A percentile compares a stretch with the other conserved stretches of the same genome.
phyloP scores from a whole-genome alignment of 2,329 filamentous ascomycete species.

The Raffaelea deltoideospora region DNA sequence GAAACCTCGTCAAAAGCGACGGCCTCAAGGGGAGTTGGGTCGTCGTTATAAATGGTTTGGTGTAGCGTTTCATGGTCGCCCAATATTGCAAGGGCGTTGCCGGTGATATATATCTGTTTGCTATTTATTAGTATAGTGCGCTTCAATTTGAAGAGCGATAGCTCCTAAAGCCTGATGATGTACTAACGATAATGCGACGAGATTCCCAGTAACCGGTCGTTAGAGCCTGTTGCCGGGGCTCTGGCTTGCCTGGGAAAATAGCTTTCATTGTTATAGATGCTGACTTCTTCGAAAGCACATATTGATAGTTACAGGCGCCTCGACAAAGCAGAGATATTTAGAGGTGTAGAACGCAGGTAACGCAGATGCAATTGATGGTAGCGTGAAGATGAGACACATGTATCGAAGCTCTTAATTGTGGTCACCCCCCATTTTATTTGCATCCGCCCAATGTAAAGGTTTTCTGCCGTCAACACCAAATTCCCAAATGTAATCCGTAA shows the following conservation, averaged over 20 bases:
- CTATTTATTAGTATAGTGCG: slow-evolving; percentile 7
- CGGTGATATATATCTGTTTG: slow-evolving; percentile 69
- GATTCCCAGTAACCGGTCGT: slow-evolving; percentile 29
- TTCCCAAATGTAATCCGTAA: too few relatives aligned
- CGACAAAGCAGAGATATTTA: too few relatives aligned
- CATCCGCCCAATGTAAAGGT: too few relatives aligned
- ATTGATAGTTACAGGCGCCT: too few relatives aligned
- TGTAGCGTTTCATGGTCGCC: slow-evolving; percentile 57
- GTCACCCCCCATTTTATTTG: too few relatives aligned
- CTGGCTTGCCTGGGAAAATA: slow-evolving; percentile 32
- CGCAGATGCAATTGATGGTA: too few relatives aligned
- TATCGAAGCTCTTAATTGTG: too few relatives aligned
- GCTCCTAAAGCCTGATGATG: background rate
- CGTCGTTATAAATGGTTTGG: slow-evolving; percentile 83
- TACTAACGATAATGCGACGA: slow-evolving; percentile 19
- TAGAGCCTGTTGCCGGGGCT: slow-evolving; percentile 30
- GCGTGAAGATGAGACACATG: too few relatives aligned
- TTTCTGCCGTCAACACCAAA: too few relatives aligned
- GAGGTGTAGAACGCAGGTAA: too few relatives aligned
- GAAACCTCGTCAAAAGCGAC: slow-evolving; percentile 68
- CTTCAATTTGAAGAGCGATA: background rate
- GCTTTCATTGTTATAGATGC: slow-evolving; percentile 24
- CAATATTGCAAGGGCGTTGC: slow-evolving; percentile 74
- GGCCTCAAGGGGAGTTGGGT: slow-evolving; percentile 51
- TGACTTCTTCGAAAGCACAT: slow-evolving; percentile 5